Percentiles rank a stretch among this genome's conserved stretches.
These are phyloP conservation scores for Psilocybe subaeruginosa DNA, from an alignment of 768 basidiomycete species.

Conservation along the genomic window DNA sequence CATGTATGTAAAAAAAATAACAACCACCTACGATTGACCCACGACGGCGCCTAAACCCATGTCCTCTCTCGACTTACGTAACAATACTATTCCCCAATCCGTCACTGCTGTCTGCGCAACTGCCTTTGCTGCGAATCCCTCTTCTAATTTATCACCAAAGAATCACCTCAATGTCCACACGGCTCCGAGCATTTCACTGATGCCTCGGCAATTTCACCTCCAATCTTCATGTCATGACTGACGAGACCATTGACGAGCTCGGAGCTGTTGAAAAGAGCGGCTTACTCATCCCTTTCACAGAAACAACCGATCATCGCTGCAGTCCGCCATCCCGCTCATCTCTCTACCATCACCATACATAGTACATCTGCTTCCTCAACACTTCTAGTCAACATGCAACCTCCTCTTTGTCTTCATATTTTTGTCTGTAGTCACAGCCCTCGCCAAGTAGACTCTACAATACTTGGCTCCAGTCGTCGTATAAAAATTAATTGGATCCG, in stretches of 20 bases:
- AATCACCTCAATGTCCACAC: not conserved
- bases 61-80: conserved; percentile 10
- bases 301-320: not conserved
- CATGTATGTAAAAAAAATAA: conserved; percentile 19
- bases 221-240: no score
- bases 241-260: no score
- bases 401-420: no score
- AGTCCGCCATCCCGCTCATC: not conserved
- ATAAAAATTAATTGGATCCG: not conserved
- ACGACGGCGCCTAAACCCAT: conserved; percentile 22
- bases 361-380: not conserved
- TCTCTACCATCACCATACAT: not conserved
- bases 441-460: not conserved
- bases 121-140: conserved; percentile 17
- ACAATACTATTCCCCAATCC: conserved; percentile 3
- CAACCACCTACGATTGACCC: conserved; percentile 8
- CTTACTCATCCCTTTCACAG: conserved; percentile 5
- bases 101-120: conserved; percentile 7
- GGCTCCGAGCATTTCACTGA: conserved; percentile 7
- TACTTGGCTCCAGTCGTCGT: not conserved
- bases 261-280: not conserved
- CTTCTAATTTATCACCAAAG: conserved; percentile 15
- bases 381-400: no score
- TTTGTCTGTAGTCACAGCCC: not conserved
- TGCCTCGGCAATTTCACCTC: not conserved